Evolutionary conservation across 1,284 basidiomycete genomes (phyloP).

Genomic region (Apiotrichum porosum): DNA sequence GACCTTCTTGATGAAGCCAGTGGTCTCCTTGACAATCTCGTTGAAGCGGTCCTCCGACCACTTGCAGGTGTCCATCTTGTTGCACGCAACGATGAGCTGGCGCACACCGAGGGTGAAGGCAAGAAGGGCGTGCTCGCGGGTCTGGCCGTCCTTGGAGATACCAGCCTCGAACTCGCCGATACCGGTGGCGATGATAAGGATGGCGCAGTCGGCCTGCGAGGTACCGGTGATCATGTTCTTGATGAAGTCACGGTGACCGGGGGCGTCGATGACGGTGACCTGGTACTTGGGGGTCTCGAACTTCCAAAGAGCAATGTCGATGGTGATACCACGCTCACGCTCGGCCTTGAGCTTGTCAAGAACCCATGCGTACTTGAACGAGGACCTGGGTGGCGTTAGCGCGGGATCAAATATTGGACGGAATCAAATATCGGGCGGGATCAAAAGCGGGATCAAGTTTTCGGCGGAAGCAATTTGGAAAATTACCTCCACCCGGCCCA

Average conservation of each 20-base stretch:
- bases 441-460: too few relatives aligned
- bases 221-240: slow-evolving; percentile 99
- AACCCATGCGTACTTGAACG: slow-evolving; percentile 99
- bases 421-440: too few relatives aligned
- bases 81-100: slow-evolving; percentile 99
- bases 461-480: too few relatives aligned
- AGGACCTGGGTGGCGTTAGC: too few relatives aligned
- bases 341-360: slow-evolving; percentile 98
- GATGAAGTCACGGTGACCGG: slow-evolving; percentile 99
- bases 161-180: slow-evolving; percentile 99
- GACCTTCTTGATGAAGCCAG: slow-evolving; percentile 99
- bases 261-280: slow-evolving; percentile 84
- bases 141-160: slow-evolving; percentile 99
- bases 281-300: slow-evolving; percentile 92
- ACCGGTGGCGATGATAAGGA: slow-evolving; percentile 99
- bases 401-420: too few relatives aligned
- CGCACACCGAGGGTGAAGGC: slow-evolving; percentile 99
- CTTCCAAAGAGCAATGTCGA: slow-evolving; percentile 97
- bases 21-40: slow-evolving; percentile 99
- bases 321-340: slow-evolving; percentile 99
- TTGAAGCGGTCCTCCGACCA: slow-evolving; percentile 99
- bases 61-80: slow-evolving; percentile 58
- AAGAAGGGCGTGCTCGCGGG: slow-evolving; percentile 99
- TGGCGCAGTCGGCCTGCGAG: slow-evolving; percentile 98
- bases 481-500: too few relatives aligned